These are phyloP conservation scores for Tetrastigma voinierianum DNA, from an alignment of 164 flowering plant genomes.

Conservation along the genomic window DNA sequence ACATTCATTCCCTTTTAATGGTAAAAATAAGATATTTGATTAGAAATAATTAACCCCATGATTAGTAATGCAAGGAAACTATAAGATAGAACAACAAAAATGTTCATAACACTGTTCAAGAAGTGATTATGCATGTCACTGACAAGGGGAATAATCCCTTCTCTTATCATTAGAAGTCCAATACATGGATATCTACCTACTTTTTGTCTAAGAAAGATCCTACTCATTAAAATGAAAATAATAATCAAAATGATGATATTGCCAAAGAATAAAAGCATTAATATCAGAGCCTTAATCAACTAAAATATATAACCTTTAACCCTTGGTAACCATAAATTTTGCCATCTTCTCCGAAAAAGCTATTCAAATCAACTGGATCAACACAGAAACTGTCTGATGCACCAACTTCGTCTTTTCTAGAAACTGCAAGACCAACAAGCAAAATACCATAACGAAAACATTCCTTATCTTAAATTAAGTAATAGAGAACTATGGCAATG, in stretches of 20 bases:
- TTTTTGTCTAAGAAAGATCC: too few species aligned
- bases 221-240: too few species aligned
- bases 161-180: too few species aligned
- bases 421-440: slow-evolving; percentile 39
- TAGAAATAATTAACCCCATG: background rate
- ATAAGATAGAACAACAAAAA: background rate
- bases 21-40: background rate
- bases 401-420: slow-evolving; percentile 68
- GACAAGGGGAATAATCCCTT: too few species aligned
- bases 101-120: background rate
- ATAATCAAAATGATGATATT: too few species aligned
- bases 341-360: slow-evolving; percentile 83
- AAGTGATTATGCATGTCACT: background rate
- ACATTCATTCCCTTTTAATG: background rate
- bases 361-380: slow-evolving; percentile 69
- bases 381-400: slow-evolving; percentile 40
- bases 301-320: slow-evolving; percentile 53
- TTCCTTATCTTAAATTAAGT: background rate
- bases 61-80: background rate
- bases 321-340: slow-evolving; percentile 82
- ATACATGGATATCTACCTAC: too few species aligned
- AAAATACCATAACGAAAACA: background rate
- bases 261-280: too few species aligned
- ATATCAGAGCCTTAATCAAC: too few species aligned
- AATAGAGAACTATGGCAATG: background rate